Evolutionary conservation across 108 stramenopile genomes (phyloP).

Genomic region (Conticribra weissflogii): DNA sequence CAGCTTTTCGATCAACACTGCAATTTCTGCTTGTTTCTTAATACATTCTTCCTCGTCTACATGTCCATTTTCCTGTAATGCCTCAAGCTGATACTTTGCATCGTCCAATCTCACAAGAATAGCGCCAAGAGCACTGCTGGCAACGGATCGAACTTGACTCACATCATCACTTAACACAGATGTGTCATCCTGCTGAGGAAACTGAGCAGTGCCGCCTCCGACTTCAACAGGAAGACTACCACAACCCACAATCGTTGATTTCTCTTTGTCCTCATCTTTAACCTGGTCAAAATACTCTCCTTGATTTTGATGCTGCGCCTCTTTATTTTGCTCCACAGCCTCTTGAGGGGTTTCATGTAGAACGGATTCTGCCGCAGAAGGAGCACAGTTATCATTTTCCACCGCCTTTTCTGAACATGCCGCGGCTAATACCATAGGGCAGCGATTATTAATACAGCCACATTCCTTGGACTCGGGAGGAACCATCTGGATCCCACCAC

Average conservation of each 20-base stretch:
- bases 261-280: no score
- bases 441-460: conserved; percentile 25
- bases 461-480: conserved; percentile 21
- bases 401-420: not conserved
- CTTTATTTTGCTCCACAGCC: not conserved
- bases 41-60: conserved; percentile 2
- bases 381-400: no score
- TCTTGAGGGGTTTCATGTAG: not conserved
- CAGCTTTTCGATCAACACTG: conserved; percentile 30
- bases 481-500: conserved; percentile 30
- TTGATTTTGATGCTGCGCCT: no score
- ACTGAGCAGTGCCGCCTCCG: not conserved
- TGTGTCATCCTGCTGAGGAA: conserved; percentile 15
- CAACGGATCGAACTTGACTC: conserved; percentile 23
- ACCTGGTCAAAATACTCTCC: no score
- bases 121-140: conserved; percentile 25
- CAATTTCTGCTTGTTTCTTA: conserved; percentile 29
- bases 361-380: no score
- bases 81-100: conserved; percentile 29
- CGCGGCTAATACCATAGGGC: conserved; percentile 1
- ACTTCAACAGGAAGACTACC: conserved; percentile 26
- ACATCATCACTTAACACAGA: conserved; percentile 32
- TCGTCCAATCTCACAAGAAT: conserved; percentile 25
- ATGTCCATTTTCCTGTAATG: not conserved
- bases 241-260: no score